Evolutionary conservation across 495 filamentous ascomycete genomes (phyloP), one percentile per base, ranked within the genome.

Genomic region (Aspergillus cristatus): DNA sequence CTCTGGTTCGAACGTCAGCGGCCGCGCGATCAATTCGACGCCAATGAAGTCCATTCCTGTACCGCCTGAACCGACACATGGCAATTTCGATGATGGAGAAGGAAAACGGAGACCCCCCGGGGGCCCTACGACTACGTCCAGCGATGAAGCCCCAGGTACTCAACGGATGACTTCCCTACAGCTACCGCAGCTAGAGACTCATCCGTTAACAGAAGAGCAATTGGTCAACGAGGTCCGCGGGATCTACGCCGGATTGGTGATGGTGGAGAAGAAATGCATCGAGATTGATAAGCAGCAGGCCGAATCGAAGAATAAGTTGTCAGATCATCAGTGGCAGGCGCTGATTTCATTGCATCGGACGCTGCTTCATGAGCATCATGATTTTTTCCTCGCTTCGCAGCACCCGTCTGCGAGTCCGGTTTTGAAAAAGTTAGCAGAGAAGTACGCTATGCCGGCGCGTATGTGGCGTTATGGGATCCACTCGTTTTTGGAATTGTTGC

Each of bases 401-500:
- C 82, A 90, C 45, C 83, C 82, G 0, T 74, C 73, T 0, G 81
- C 83, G 0, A 77, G 64, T 32, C 64, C 64, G 1, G 71, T 72
- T 2, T 42, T 90, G 2, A 71, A 37, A 55, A 18, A 65, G 5
- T 46, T 88, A 1, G 76, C 84, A 0, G 63, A 72, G 4, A 82
- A 82, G 40, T 86, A 88, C 41, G 72, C 72, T 1, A 88, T 93
- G 82, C 84, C 86, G 0, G 81, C 80, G 3, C 61, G 85, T 2
- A 86, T 94, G 78, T 94, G 86, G 86, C 69, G 80, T 11, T 78
- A 90, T 50, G 85, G 79, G 0, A 90, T 94, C 15, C 80, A 90
- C 39, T 74, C 74, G 1, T 86, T 86, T 46, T 58, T 93, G 3
- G 85, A 89, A 42, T 54, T 89, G 1, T 51, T 93, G 6, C 68